Base-by-base conservation (phyloP, 129 eudicot genomes). In the Glebionis coronaria region DNA sequence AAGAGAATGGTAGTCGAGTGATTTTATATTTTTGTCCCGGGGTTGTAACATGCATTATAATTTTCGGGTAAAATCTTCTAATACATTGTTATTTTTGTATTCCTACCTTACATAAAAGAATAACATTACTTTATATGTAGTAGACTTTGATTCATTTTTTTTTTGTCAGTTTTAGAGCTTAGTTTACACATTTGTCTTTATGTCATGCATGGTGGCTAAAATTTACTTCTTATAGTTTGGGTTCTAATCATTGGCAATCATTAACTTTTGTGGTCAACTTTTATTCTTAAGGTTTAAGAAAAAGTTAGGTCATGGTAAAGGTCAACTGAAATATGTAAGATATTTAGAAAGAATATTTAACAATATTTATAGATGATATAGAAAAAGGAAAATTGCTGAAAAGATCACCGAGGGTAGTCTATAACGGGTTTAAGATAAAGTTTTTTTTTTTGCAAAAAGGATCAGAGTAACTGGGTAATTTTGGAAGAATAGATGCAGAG, bases 221-320 rank as follows among this genome's bases (percentile, higher is more conserved):
- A 54, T 68, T 23, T 13, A 65, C 11, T 16, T 21, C 42, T 23
- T n/a, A 0, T 56, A 44, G 9, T 56, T 44, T 44, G 8, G n/a
- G 44, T 13, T 35, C 40, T 38, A 73, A 73, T 65, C 72, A 73
- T 73, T 73, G 65, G 52, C 71, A 73, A 65, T 65, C 72, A 73
- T 73, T 73, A 72, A 73, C 60, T 31, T 31, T 5, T 14, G 16
- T 61, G 27, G 62, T 61, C 76, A 71, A 61, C 57, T 50, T 52
- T 6, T 47, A 31, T 61, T 50, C 61, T 61, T 61, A 13, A 54
- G 29, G 35, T 9, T 19, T 53, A 4, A 25, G 15, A 44, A 49
- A 31, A 46, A 9, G 6, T 19, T 63, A 16, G 28, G 21, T 14
- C 2, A 7, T 11, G 53, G 44, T 14, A 19, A 29, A 0, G 4